These are phyloP conservation scores for Gossypium ekmanianum DNA, from an alignment of 345 rosid species.

Conservation along the genomic window DNA sequence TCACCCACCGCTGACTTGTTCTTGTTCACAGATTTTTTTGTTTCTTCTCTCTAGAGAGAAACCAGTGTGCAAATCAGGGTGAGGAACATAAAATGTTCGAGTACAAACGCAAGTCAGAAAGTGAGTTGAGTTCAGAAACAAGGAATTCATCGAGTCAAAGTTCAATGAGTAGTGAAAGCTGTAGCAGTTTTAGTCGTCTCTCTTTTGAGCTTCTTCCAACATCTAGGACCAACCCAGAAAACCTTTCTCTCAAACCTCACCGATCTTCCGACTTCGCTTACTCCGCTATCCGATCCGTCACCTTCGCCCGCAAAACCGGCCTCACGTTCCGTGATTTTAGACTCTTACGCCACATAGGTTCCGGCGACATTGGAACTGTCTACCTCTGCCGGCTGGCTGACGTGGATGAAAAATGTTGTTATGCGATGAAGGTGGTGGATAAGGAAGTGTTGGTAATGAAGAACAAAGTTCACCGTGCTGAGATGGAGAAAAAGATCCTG, in stretches of 20 bases:
- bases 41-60: constrained; percentile 16
- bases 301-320: constrained; percentile 35
- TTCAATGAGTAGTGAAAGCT: constrained; percentile 69
- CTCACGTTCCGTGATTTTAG: constrained; percentile 69
- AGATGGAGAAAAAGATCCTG: constrained; percentile 74
- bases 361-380: constrained; percentile 90
- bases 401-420: constrained; percentile 29
- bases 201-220: constrained; percentile 65
- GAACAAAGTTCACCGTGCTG: constrained; percentile 75
- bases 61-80: constrained; percentile 13
- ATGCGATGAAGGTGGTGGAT: constrained; percentile 95
- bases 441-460: constrained; percentile 60
- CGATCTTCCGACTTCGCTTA: constrained; percentile 80
- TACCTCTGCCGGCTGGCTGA: constrained; percentile 66
- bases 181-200: constrained; percentile 66
- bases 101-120: constrained; percentile 36
- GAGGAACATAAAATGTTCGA: constrained; percentile 31
- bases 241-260: constrained; percentile 58
- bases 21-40: neutral
- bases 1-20: neutral
- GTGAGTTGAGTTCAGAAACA: constrained; percentile 39
- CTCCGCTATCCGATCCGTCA: constrained; percentile 59
- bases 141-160: constrained; percentile 48
- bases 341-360: constrained; percentile 66
- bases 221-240: constrained; percentile 32